These are phyloP conservation scores for Ascochyta pisi DNA, from an alignment of 2,329 filamentous ascomycete species.

Conservation along the genomic window DNA sequence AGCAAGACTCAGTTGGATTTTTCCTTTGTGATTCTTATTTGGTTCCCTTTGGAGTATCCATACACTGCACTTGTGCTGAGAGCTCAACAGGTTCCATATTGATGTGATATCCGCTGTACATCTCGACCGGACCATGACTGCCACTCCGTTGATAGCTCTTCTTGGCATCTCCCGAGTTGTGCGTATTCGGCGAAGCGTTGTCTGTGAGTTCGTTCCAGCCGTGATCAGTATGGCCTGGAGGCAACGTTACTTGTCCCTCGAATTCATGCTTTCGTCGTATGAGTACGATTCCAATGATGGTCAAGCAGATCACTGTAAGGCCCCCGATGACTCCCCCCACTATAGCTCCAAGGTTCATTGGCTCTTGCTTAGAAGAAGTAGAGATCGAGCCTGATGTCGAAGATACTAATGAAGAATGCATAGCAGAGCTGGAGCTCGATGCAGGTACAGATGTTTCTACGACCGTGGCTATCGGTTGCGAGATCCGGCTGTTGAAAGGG, in stretches of 20 bases:
- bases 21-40: background rate
- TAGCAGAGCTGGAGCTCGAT: slow-evolving; percentile 3
- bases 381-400: background rate
- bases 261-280: slow-evolving; percentile 18
- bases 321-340: slow-evolving; percentile 17
- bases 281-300: slow-evolving; percentile 15
- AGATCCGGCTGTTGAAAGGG: slow-evolving; percentile 1
- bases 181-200: background rate
- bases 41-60: background rate
- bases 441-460: slow-evolving; percentile 5
- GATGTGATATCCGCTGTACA: slow-evolving; percentile 13
- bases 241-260: background rate
- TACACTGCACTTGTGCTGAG: slow-evolving; percentile 5
- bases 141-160: slow-evolving; percentile 11
- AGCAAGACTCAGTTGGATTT: background rate
- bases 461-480: slow-evolving; percentile 4
- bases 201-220: slow-evolving; percentile 1
- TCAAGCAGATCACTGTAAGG: slow-evolving; percentile 18
- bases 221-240: slow-evolving; percentile 8
- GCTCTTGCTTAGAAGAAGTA: slow-evolving; percentile 1
- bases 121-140: slow-evolving; percentile 16
- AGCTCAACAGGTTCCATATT: slow-evolving; percentile 18
- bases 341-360: slow-evolving; percentile 15
- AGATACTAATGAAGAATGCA: background rate
- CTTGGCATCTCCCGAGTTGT: background rate